phyloP scores from a whole-genome alignment of 2,329 filamentous ascomycete species.

The Calonectria pseudoturangicola region DNA sequence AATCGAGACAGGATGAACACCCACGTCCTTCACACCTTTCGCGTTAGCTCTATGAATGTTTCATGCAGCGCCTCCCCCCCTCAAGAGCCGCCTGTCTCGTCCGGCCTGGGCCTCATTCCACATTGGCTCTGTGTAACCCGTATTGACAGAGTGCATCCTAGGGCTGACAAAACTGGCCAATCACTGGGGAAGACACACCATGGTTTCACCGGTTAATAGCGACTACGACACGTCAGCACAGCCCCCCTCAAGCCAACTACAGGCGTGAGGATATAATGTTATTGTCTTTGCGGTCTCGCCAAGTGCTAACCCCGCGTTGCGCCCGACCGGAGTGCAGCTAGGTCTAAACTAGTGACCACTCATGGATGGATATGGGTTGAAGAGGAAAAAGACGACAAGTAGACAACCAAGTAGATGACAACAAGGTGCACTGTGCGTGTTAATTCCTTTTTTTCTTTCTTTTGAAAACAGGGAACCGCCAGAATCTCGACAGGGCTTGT shows the following conservation, averaged over 20 bases:
- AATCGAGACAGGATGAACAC: constrained; percentile 7
- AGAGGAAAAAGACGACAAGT: background rate
- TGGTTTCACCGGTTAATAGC: background rate
- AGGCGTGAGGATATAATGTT: constrained; percentile 5
- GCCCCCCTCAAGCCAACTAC: background rate
- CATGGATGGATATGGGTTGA: background rate
- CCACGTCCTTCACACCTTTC: background rate
- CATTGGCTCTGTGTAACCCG: background rate
- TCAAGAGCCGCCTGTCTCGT: constrained; percentile 5
- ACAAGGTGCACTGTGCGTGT: background rate
- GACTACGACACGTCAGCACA: background rate
- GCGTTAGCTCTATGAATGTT: constrained; percentile 20
- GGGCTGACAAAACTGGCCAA: background rate
- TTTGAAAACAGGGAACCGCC: no score
- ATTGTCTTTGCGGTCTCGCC: constrained; percentile 7
- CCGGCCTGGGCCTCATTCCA: background rate
- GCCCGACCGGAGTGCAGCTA: background rate
- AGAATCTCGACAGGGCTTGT: no score
- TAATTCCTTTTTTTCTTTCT: no score
- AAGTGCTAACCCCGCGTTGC: constrained; percentile 17
- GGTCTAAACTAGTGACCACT: background rate
- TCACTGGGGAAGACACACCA: background rate
- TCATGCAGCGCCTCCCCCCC: constrained; percentile 3
- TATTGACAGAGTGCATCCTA: background rate
- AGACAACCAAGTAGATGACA: background rate